Evolutionary conservation across 805 yeast species (phyloP).

Genomic region (Peterozyma toletana): DNA sequence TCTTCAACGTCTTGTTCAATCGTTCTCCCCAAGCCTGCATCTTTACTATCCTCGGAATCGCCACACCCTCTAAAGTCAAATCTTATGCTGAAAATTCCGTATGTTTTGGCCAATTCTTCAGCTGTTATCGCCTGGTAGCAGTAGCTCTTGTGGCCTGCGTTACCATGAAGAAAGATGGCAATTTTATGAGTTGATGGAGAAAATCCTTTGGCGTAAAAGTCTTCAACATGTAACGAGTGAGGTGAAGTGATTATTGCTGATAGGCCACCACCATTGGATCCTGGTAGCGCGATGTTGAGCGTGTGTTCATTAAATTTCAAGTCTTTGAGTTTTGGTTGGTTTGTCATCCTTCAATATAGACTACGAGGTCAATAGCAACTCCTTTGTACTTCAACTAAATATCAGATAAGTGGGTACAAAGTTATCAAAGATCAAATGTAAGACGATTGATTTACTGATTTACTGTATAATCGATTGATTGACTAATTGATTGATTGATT

Average conservation of each 20-base stretch:
- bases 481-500: no score
- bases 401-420: no score
- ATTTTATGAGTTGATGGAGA: constrained; percentile 37
- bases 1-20: constrained; percentile 65
- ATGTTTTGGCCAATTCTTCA: constrained; percentile 42
- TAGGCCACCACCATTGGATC: constrained; percentile 3
- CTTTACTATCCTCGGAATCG: constrained; percentile 47
- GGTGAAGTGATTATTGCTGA: constrained; percentile 9
- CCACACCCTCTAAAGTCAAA: constrained; percentile 89
- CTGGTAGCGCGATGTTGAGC: background rate
- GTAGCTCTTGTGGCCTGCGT: constrained; percentile 77
- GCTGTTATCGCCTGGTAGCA: constrained; percentile 66
- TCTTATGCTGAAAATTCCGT: constrained; percentile 62
- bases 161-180: constrained; percentile 74
- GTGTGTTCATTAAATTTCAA: constrained; percentile 4
- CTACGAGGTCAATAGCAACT: no score
- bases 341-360: no score
- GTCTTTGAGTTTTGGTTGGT: background rate
- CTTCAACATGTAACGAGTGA: constrained; percentile 3
- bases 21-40: constrained; percentile 40
- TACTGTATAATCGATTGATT: no score
- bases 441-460: no score
- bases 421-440: no score
- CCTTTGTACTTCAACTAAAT: no score
- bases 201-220: constrained; percentile 6